Base-by-base conservation (phyloP, 139 green algal species). In the Tetraselmis striata region DNA sequence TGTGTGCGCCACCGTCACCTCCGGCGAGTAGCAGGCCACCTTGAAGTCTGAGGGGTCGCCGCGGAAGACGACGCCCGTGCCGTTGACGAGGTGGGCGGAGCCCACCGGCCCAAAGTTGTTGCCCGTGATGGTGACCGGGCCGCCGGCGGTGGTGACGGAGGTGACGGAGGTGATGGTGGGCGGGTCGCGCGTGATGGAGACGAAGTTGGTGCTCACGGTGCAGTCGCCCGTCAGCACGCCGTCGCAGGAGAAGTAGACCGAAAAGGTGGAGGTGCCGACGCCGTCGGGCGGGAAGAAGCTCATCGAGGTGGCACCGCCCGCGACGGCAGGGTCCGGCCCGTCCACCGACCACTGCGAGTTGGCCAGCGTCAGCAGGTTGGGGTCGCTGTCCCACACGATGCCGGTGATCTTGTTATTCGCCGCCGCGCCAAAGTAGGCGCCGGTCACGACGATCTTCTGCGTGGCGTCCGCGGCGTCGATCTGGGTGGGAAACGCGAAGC, bases 1-100 rank as follows among this genome's bases (percentile, higher is more conserved):
- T 29, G 82, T 85, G 82, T 85, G 77, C 1, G 82, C 77, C 31
- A 85, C 82, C 23, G 82, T 79, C 22, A 85, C 82, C 11, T 24
- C 79, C 24, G 28, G 29, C 24, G 31, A 76, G 18, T 30, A 59
- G 77, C 77, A 80, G 27, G 77, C 11, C 45, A 67, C 45, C 27
- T 32, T 58, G 30, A 2, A 25, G 23, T 28, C 23, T 32, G 77
- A n/a, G n/a, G n/a, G 5, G 45, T 18, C 45, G 5, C 45, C 45
- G 11, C 45, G 45, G 45, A 67, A 29, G 78, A 76, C 24, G 31
- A 82, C 78, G 30, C 28, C 32, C 31, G 32, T 82, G 31, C 29
- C 28, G 79, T 30, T 78, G 59, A 83, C 27, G 23, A 78, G 59
- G 58, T 77, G 78, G 32, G 59, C 82, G 32, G 28, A 78, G 82